Base-by-base conservation (phyloP, 352 stramenopile species). In the Globisporangium uncinulatum region DNA sequence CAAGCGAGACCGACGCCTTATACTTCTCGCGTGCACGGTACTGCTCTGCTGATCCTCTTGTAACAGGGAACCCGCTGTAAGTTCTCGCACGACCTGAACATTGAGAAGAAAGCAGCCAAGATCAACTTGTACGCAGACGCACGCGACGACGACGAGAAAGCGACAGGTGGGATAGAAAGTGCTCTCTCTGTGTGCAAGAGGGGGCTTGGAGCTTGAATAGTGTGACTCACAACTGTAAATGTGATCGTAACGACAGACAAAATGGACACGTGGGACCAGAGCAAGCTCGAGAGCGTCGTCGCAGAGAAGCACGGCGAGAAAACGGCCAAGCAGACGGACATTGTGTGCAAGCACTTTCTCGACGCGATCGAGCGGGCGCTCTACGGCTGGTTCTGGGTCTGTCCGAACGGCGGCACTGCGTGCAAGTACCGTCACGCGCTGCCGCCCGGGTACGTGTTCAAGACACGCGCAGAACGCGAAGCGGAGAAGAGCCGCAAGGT, bases 321-420 rank as follows among this genome's bases (percentile, higher is more conserved):
- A 54, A 71, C 73, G n/a, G 66, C 70, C 31, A 95, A 80, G 51
- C 81, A 89, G 54, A 95, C 85, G 20, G 85, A 95, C 60, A 95
- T 95, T 61, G 85, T 95, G 49, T 96, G 87, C 71, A 94, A 94
- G 57, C 74, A 91, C 66, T 96, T 96, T 58, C 70, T 96, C 66
- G 87, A 96, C 57, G 87, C 87, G 21, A 96, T 96, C 50, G 87
- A 96, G 54, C 92, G 92, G 69, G 89, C 80, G 24, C 67, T 92
- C 51, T 96, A 96, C 59, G 87, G 87, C 21, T 96, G 87, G 87
- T 96, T 96, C 70, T 96, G 87, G 87, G 76, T 88, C 14, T 96
- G 87, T 57, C 87, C 87, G 43, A 95, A 94, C 58, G 87, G 86
- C 51, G 85, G 85, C 36, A 70, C 84, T 32, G 65, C 70, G 45